Evolutionary conservation across 768 basidiomycete species (phyloP), one percentile per base, ranked within the genome.

Genomic region (Mycena indigotica): DNA sequence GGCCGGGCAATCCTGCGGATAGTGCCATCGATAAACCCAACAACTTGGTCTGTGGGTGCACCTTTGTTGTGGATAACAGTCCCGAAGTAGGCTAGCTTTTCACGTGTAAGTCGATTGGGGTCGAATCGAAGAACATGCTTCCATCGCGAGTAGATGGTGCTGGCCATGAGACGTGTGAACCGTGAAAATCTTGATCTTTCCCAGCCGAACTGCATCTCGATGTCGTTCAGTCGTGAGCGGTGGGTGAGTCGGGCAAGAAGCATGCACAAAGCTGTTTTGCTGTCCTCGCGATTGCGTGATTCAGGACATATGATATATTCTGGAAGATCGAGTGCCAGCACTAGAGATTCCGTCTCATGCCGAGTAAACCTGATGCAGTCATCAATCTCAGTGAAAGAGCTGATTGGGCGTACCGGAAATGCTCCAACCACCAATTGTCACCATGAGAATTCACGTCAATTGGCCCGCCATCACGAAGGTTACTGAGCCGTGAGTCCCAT

Each of bases 131-230:
- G 41, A 23, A 45, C 19, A 21, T 45, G 41, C 24, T 45, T 45
- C 41, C 41, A 45, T 8, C 63, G 61, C 12, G 56, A 50, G 53
- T 54, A 65, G 1, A 64, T 17, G 25, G 50, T 15, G 16, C 13
- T 23, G 3, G 62, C 62, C 0, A 56, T 61, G 24, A 64, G 25
- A 0, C 56, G 39, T 5, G 56, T 53, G 44, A 64, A 58, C 10
- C 63, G 45, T 1, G 63, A 64, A 28, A 64, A 64, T 1, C 63
- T 55, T 2, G 63, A 54, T 17, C 44, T n/a, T 19, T 64, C 60
- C 63, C 63, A 64, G 15, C 60, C 60, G 25, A 61, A 61, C 24
- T 57, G 55, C 55, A 64, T 61, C 25, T 61, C 63, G 6, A 60
- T 28, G 44, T 63, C 59, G 2, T 15, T 24, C 0, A 63, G 55